Evolutionary conservation across 352 stramenopile species (phyloP), one percentile per base, ranked within the genome.

Genomic region (Pelagophyceae sp.): DNA sequence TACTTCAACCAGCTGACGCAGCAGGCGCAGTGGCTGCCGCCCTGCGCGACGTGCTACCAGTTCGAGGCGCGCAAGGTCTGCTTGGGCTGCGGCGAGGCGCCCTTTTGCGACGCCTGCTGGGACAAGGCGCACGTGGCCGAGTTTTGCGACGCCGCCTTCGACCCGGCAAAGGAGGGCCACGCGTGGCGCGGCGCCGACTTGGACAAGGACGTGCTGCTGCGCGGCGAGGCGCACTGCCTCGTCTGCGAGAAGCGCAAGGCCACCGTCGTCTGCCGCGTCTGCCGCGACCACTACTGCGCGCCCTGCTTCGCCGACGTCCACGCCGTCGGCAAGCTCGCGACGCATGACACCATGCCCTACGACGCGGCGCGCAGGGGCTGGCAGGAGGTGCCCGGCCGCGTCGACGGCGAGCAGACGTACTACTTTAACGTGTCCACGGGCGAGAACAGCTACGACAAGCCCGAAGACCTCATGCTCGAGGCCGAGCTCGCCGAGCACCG

Each of bases 1-100:
- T 84, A 84, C 76, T 81, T 83, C 32, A 79, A 84, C 76, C 80
- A 82, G 32, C 69, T 79, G 38, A 83, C 80, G 5, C 37, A 63
- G 15, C 64, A 83, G 64, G 72, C 75, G 15, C 65, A 76, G 64
- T 84, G 80, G 80, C 81, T 83, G 50, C 80, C 80, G 33, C 80
- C 80, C 1, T 83, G 80, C 78, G 54, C 72, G 38, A 61, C 77
- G 20, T 83, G 80, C 70, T 69, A 77, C 38, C 79, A 81, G 75
- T 61, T 79, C 38, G 74, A 77, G 76, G 76, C 38, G 6, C 77
- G 65, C 45, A 74, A 75, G 38, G 67, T 79, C 33, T 79, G 76
- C 65, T 33, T 51, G 35, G 33, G 31, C n/a, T 82, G 77, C 65
- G 80, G 79, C 33, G 77, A 63, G 2, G 50, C 60, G 71, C 60